Conservation (phyloP, 2,329 filamentous ascomycete species). For the Mycosphaerella arachidis region DNA sequence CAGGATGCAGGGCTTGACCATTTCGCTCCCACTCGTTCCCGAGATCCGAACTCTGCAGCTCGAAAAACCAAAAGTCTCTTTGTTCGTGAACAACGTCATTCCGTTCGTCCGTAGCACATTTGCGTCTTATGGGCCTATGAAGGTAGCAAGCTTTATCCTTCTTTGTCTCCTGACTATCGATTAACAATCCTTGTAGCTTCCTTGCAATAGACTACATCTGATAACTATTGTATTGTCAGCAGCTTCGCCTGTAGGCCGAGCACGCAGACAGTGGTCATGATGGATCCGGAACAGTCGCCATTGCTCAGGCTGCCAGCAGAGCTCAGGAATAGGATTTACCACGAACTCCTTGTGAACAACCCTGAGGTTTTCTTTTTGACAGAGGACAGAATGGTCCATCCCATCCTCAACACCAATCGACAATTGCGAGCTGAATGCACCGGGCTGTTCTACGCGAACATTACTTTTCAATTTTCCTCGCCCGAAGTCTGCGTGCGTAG, state of each 20-base stretch:
- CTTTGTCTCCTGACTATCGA: not conserved
- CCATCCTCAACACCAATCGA: constrained; percentile 7
- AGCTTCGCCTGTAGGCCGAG: not conserved
- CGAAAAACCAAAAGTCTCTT: not conserved
- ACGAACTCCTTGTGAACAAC: constrained; percentile 3
- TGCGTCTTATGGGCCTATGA: not conserved
- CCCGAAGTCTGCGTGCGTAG: constrained; percentile 9
- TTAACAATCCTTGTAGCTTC: not conserved
- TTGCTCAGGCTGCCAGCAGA: constrained; percentile 12
- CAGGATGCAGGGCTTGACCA: not conserved
- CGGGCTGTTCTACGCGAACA: constrained; percentile 24
- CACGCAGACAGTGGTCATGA: not conserved
- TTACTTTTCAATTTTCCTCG: constrained; percentile 12
- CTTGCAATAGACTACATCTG: not conserved
- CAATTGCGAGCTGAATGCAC: constrained; percentile 25
- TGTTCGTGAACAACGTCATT: not conserved
- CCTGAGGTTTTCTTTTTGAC: constrained; percentile 7
- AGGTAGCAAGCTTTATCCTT: not conserved
- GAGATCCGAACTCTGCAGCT: not conserved
- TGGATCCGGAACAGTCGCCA: not conserved
- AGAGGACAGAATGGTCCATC: constrained; percentile 10
- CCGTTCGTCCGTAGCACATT: not conserved
- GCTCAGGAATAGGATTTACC: constrained; percentile 16
- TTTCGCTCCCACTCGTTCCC: not conserved
- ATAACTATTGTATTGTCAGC: not conserved